Conservation (phyloP, 2,329 filamentous ascomycete species). For the Botrytis paeoniae region DNA sequence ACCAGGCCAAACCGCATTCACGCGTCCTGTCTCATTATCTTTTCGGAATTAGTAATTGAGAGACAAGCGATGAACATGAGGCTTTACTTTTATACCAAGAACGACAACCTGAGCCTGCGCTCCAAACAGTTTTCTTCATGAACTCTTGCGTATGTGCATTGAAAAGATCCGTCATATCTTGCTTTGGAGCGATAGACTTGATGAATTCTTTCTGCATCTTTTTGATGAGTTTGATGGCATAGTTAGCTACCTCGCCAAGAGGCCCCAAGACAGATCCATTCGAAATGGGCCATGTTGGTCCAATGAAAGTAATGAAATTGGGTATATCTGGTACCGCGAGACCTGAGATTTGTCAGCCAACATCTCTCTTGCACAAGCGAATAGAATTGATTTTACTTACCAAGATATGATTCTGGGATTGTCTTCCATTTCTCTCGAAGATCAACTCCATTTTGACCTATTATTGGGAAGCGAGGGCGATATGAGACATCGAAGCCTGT, state of each 20-base stretch:
- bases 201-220: conserved; percentile 48
- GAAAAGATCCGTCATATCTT: conserved; percentile 49
- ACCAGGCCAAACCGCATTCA: conserved; percentile 50
- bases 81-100: conserved; percentile 30
- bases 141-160: conserved; percentile 49
- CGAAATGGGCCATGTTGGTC: conserved; percentile 32
- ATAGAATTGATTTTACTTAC: neutral
- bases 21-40: conserved; percentile 46
- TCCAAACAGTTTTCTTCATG: conserved; percentile 54
- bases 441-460: conserved; percentile 30
- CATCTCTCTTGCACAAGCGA: neutral
- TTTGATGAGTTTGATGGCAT: conserved; percentile 33
- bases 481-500: conserved; percentile 39
- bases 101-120: conserved; percentile 40
- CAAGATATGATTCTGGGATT: conserved; percentile 32
- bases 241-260: conserved; percentile 25
- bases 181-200: conserved; percentile 45
- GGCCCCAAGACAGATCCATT: conserved; percentile 33
- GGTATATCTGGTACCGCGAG: conserved; percentile 32
- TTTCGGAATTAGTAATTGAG: neutral
- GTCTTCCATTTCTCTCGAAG: conserved; percentile 36
- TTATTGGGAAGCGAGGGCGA: conserved; percentile 31
- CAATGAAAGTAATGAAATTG: conserved; percentile 34
- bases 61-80: neutral
- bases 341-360: conserved; percentile 25